phyloP scores from a whole-genome alignment of 352 stramenopile species.

The Phytophthora sansomeana region DNA sequence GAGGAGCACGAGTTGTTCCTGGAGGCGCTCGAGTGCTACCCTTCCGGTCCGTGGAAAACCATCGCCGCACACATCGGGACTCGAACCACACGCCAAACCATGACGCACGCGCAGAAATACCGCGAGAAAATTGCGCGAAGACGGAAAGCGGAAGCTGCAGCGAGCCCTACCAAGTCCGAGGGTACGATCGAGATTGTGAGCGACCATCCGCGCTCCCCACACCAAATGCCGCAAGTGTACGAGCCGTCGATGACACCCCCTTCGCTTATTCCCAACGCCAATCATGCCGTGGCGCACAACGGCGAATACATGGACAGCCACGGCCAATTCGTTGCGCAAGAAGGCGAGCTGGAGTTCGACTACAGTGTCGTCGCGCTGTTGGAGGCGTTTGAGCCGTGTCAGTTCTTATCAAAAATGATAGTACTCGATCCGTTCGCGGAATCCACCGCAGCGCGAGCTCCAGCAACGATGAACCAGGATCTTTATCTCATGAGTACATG shows the following conservation, averaged over 20 bases:
- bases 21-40: constrained; percentile 46
- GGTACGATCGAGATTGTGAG: constrained; percentile 20
- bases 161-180: constrained; percentile 30
- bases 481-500: too few relatives aligned
- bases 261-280: constrained; percentile 9
- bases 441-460: too few relatives aligned
- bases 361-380: constrained; percentile 45
- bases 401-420: too few relatives aligned
- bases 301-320: constrained; percentile 39
- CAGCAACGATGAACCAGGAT: too few relatives aligned
- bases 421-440: too few relatives aligned
- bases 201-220: constrained; percentile 18
- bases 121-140: constrained; percentile 59
- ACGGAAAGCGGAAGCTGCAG: constrained; percentile 35
- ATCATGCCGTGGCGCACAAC: constrained; percentile 17
- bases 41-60: constrained; percentile 45
- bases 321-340: constrained; percentile 33
- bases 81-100: constrained; percentile 61
- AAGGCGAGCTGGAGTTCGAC: constrained; percentile 40
- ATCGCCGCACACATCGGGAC: constrained; percentile 64
- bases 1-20: constrained; percentile 51
- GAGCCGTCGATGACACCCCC: constrained; percentile 4
- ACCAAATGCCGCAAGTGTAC: constrained; percentile 14
- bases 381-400: constrained; percentile 40
- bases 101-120: constrained; percentile 62